Conservation (phyloP, 345 rosid species). For the Moricandia moricandioides region DNA sequence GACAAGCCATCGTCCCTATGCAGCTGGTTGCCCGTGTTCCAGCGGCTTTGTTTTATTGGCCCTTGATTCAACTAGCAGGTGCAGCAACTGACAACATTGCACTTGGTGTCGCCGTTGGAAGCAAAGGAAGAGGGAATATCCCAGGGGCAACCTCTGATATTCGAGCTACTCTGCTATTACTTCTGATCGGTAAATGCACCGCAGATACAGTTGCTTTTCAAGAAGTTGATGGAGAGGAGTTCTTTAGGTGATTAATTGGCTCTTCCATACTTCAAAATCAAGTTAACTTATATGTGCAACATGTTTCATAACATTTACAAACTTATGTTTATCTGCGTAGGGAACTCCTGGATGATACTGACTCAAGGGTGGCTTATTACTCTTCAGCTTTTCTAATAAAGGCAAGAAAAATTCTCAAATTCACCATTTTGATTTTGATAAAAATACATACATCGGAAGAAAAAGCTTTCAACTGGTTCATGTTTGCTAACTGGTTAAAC, state of each 20-base stretch:
- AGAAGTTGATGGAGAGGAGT: conserved; percentile 90
- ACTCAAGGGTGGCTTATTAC: conserved; percentile 96
- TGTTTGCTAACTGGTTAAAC: conserved; percentile 27
- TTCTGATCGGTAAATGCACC: conserved; percentile 93
- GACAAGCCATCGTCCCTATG: conserved; percentile 89
- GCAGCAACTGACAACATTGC: conserved; percentile 94
- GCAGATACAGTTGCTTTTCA: conserved; percentile 86
- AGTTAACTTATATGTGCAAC: conserved; percentile 9
- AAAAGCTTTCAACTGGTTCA: too few relatives aligned
- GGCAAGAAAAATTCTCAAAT: conserved; percentile 48
- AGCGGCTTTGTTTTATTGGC: conserved; percentile 93
- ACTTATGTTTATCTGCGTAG: conserved; percentile 41
- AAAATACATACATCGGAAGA: not conserved
- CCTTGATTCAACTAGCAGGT: conserved; percentile 91
- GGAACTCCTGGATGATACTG: conserved; percentile 92
- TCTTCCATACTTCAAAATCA: conserved; percentile 12
- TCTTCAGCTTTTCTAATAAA: conserved; percentile 93
- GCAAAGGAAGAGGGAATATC: conserved; percentile 97
- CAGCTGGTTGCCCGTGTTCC: conserved; percentile 94
- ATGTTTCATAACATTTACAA: conserved; percentile 27
- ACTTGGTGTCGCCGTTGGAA: conserved; percentile 96
- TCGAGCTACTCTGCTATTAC: conserved; percentile 82
- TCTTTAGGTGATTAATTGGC: conserved; percentile 65
- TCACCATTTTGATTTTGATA: conserved; percentile 7
- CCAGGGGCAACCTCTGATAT: conserved; percentile 97